Evolutionary conservation across 148 eudicot species (phyloP), one percentile per base, ranked within the genome.

Genomic region (Vaccinium vitisidaea): DNA sequence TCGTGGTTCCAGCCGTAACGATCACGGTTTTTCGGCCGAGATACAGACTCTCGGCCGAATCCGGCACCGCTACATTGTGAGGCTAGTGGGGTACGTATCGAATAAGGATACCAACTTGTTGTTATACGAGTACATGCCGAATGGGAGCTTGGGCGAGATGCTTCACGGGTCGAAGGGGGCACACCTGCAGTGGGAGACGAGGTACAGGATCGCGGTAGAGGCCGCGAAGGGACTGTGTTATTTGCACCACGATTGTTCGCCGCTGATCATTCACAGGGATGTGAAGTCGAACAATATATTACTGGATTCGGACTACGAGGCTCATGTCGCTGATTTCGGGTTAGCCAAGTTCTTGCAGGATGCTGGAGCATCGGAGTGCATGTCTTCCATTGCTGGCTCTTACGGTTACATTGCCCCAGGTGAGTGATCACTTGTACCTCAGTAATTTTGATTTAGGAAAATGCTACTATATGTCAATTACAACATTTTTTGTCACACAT

Each of bases 361-460:
- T 52, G 90, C 88, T 69, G 93, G 88, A 43, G 92, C 90, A 14
- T 92, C 95, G 3, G 96, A 95, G 84, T 95, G 93, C 84, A 95
- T 95, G 98, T 97, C 99, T 8, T 86, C 98, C 3, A 86, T 97
- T 83, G 98, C 98, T 74, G 99, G 99, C 11, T 95, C 99, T 2
- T 94, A 94, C 75, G 98, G 99, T 5, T 97, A 97, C 86, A 97
- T 97, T 73, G 99, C 99, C 27, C 99, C 99, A 61, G 99, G 99
- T 96, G 85, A 77, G 52, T 59, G 46, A 43, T 48, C 14, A 21
- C 32, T 21, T 25, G 12, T 55, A 8, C 16, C 8, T 63, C 30
- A 32, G 8, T 14, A 15, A 75, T 59, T 49, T 52, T 61, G 7
- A 6, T 8, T 8, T 19, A 1, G 25, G 58, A 55, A 55, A 14